Conservation (phyloP, 2,329 filamentous ascomycete genomes). For the Colletotrichum sp. region DNA sequence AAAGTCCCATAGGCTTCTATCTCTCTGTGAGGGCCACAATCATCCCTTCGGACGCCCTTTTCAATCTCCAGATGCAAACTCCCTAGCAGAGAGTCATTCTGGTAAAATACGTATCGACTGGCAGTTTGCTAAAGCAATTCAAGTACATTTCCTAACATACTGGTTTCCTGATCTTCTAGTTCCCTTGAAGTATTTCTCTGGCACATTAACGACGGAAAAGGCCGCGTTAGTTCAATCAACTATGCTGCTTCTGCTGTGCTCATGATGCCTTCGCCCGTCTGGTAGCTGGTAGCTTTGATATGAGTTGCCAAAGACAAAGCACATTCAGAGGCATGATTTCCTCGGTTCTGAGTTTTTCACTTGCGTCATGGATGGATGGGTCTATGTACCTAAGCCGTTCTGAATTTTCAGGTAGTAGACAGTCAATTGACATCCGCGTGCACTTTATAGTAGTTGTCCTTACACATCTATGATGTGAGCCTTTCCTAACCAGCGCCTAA, state of each 20-base stretch:
- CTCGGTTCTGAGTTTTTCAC: no score
- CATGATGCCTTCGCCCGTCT: no score
- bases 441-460: neutral
- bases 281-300: no score
- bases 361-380: fast-evolving
- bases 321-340: no score
- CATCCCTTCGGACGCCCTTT: no score
- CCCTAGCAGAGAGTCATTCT: no score
- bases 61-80: no score
- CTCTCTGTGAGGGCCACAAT: no score
- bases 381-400: neutral
- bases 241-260: no score
- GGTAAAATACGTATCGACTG: no score
- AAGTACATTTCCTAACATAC: neutral
- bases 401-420: neutral
- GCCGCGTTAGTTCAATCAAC: fast-evolving
- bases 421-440: neutral
- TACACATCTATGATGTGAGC: neutral
- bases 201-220: neutral
- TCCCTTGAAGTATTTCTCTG: neutral
- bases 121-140: neutral
- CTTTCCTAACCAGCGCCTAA: fast-evolving
- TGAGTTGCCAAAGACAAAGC: no score
- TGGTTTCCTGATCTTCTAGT: neutral
- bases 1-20: no score